Conservation (phyloP, 345 rosid species). For the Zanthoxylum bungeanum region DNA sequence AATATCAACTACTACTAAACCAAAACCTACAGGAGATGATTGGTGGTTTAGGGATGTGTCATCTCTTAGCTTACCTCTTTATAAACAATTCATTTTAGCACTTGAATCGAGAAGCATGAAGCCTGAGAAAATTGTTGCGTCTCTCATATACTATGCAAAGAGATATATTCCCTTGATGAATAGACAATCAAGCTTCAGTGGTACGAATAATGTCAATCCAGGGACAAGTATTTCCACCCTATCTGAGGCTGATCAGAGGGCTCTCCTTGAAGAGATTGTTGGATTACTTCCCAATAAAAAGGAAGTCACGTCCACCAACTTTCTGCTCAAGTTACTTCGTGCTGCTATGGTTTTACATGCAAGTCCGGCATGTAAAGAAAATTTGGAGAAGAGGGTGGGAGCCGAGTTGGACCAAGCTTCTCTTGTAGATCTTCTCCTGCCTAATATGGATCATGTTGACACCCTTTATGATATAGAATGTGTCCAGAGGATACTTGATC, state of each 20-base stretch:
- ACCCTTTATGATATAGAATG: conserved; percentile 65
- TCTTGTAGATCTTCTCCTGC: conserved; percentile 61
- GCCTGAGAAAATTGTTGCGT: conserved; percentile 47
- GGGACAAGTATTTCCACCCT: conserved; percentile 24
- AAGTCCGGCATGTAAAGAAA: conserved; percentile 47
- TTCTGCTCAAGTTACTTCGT: conserved; percentile 62
- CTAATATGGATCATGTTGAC: conserved; percentile 55
- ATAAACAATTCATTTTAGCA: conserved; percentile 48
- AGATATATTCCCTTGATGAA: conserved; percentile 55
- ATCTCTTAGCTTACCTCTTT: conserved; percentile 45
- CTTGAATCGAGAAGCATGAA: conserved; percentile 53
- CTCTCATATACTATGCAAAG: conserved; percentile 53
- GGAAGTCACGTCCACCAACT: conserved; percentile 55
- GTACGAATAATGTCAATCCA: conserved; percentile 20
- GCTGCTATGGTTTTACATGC: conserved; percentile 54
- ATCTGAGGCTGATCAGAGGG: conserved; percentile 49
- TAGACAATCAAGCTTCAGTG: conserved; percentile 41
- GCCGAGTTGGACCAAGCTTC: conserved; percentile 60
- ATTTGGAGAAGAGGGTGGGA: conserved; percentile 59
- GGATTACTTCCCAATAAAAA: conserved; percentile 55
- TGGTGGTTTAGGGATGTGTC: conserved; percentile 81
- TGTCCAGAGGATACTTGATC: conserved; percentile 60
- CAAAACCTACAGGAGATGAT: conserved; percentile 51
- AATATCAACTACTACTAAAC: conserved; percentile 41
- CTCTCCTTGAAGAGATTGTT: conserved; percentile 57